Percentiles rank a stretch among this genome's conserved stretches.
Evolutionary conservation across 306 rosid species (phyloP).

Genomic region (Vigna angularis): DNA sequence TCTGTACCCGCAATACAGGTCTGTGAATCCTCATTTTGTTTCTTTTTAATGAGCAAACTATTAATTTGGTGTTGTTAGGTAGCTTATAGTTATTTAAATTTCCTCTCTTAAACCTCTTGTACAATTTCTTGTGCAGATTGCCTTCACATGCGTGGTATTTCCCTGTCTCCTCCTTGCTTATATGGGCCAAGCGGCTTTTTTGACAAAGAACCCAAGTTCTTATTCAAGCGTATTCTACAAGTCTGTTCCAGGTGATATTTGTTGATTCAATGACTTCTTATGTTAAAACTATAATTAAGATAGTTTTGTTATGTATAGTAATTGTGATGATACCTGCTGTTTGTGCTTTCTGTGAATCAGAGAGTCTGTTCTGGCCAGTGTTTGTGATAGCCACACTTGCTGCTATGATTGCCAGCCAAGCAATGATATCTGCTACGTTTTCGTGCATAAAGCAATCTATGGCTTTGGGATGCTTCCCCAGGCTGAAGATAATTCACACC

Average conservation of each 20-base stretch:
- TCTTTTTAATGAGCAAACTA: conserved; percentile 19
- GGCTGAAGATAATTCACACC: conserved; percentile 95
- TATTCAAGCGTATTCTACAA: conserved; percentile 69
- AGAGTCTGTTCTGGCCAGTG: conserved; percentile 92
- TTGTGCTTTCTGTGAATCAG: conserved; percentile 60
- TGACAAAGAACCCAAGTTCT: conserved; percentile 62
- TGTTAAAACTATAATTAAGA: conserved; percentile 31
- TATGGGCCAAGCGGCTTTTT: conserved; percentile 97
- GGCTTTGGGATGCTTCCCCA: conserved; percentile 99
- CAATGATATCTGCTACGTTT: conserved; percentile 99
- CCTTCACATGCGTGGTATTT: conserved; percentile 87
- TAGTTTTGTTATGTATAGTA: conserved; percentile 22
- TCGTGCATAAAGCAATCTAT: conserved; percentile 96
- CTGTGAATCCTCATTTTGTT: conserved; percentile 34
- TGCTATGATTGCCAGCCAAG: conserved; percentile 99
- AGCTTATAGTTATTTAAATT: conserved; percentile 3
- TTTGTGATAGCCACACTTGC: conserved; percentile 89
- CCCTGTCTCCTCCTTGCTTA: conserved; percentile 96
- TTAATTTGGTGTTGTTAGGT: conserved; percentile 19
- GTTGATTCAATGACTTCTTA: conserved; percentile 34
- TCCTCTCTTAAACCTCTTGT: background rate
- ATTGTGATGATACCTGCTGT: conserved; percentile 29
- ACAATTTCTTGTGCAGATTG: conserved; percentile 62
- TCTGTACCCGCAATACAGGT: conserved; percentile 91
- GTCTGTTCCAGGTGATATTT: conserved; percentile 88